A percentile compares a stretch with the other conserved stretches of the same genome.
These are phyloP conservation scores for Croton laevigatus DNA, from an alignment of 441 rosid genomes.

Conservation along the genomic window DNA sequence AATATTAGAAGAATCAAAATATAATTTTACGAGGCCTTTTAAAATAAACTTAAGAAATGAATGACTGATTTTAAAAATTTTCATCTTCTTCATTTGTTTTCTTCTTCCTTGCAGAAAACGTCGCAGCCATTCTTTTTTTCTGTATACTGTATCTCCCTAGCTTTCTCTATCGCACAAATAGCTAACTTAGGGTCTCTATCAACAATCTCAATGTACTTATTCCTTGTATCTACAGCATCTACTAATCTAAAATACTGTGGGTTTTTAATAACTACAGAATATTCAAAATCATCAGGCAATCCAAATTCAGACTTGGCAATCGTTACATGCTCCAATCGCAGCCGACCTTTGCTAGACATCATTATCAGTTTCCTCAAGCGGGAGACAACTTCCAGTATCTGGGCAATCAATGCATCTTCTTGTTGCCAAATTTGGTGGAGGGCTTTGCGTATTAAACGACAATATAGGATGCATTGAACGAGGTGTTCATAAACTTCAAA, in stretches of 20 bases:
- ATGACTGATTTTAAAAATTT: no score
- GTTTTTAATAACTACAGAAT: constrained; percentile 63
- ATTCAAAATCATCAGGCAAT: constrained; percentile 87
- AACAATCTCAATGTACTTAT: constrained; percentile 81
- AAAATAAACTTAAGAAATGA: no score
- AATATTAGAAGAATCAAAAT: no score
- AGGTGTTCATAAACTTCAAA: constrained; percentile 91
- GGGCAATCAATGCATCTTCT: constrained; percentile 55
- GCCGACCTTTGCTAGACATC: constrained; percentile 74
- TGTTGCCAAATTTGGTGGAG: constrained; percentile 62
- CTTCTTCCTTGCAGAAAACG: no score
- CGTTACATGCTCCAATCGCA: constrained; percentile 73
- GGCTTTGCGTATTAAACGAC: constrained; percentile 66
- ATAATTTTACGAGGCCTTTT: no score
- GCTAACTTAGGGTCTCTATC: constrained; percentile 53
- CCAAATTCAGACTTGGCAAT: constrained; percentile 81
- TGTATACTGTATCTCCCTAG: constrained; percentile 82
- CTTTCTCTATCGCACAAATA: constrained; percentile 67
- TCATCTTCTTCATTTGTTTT: no score
- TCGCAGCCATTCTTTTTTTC: constrained; percentile 66
- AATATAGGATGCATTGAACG: constrained; percentile 68
- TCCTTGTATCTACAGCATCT: constrained; percentile 66
- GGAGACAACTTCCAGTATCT: constrained; percentile 54
- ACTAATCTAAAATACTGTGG: constrained; percentile 60
- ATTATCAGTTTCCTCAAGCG: constrained; percentile 71